A percentile compares a stretch with the other conserved stretches of the same genome.
phyloP scores from a whole-genome alignment of 2,329 filamentous ascomycete species.

The Neofusicoccum kwambonambiense region DNA sequence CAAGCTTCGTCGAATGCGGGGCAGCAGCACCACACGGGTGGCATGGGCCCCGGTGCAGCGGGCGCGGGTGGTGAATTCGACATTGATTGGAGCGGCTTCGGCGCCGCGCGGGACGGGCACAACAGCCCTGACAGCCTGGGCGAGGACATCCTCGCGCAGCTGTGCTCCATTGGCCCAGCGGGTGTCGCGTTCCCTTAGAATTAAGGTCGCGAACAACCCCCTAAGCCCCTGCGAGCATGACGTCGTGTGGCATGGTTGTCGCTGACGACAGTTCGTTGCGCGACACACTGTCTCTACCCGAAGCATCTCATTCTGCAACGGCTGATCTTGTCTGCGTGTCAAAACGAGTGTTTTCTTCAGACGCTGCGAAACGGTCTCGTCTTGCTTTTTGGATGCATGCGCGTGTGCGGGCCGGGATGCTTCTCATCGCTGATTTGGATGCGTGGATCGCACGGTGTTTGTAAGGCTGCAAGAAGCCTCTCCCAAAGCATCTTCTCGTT shows the following conservation, averaged over 20 bases:
- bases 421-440: not conserved
- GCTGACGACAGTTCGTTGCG: not conserved
- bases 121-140: conserved; percentile 16
- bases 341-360: too few relatives aligned
- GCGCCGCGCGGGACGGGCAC: not conserved
- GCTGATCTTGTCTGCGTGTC: not conserved
- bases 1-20: not conserved
- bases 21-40: not conserved
- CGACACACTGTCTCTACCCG: not conserved
- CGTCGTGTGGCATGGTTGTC: not conserved
- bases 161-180: conserved; percentile 15
- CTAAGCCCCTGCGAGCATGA: not conserved
- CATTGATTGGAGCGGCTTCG: conserved; percentile 10
- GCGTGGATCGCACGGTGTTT: too few relatives aligned
- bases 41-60: not conserved
- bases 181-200: conserved; percentile 13
- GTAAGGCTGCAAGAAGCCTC: not conserved
- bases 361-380: not conserved
- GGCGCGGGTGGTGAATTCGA: conserved; percentile 3
- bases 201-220: too few relatives aligned
- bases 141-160: conserved; percentile 16
- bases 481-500: not conserved
- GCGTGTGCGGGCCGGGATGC: not conserved
- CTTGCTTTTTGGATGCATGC: not conserved
- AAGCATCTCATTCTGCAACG: not conserved